Percentiles rank a stretch among this genome's conserved stretches.
Conservation (phyloP, 1,284 basidiomycete genomes). For the Butyriboletus appendiculatus region DNA sequence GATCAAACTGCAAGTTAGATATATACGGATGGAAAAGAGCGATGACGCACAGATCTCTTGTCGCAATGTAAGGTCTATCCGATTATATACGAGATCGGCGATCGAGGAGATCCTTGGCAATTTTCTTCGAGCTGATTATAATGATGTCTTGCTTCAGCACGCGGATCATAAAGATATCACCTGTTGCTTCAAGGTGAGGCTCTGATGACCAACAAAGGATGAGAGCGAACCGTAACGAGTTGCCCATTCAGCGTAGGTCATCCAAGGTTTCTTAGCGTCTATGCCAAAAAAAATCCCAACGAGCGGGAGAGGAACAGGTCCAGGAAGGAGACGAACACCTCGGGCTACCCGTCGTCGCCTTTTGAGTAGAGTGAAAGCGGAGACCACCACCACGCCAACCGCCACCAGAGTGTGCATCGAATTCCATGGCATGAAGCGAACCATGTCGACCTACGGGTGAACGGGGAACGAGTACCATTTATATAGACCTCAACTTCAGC, state of each 20-base stretch:
- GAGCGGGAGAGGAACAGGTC: slow-evolving; percentile 23
- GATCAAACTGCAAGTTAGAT: not conserved
- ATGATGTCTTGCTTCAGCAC: slow-evolving; percentile 26
- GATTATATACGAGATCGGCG: slow-evolving; percentile 28
- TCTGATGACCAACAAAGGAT: not conserved
- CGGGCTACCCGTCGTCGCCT: slow-evolving; percentile 17
- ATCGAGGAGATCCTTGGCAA: slow-evolving; percentile 29
- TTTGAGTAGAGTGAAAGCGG: slow-evolving; percentile 10
- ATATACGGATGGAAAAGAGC: not conserved
- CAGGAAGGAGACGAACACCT: slow-evolving; percentile 27
- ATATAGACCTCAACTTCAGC: not conserved
- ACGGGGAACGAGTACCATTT: not conserved
- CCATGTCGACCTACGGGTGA: slow-evolving; percentile 1
- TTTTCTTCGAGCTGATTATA: slow-evolving; percentile 24
- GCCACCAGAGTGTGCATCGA: not conserved
- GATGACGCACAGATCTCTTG: slow-evolving; percentile 21
- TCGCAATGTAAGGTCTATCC: slow-evolving; percentile 27
- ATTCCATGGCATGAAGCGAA: not conserved
- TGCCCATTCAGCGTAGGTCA: slow-evolving; percentile 22
- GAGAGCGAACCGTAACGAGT: slow-evolving; percentile 19
- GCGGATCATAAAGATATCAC: slow-evolving; percentile 23
- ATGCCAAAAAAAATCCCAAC: slow-evolving; percentile 21
- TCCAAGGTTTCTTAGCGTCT: slow-evolving; percentile 19
- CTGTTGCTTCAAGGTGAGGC: slow-evolving; percentile 9
- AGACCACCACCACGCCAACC: slow-evolving; percentile 3